These are phyloP conservation scores for Penicillium nordicum DNA, from an alignment of 2,329 filamentous ascomycete genomes.

Conservation along the genomic window DNA sequence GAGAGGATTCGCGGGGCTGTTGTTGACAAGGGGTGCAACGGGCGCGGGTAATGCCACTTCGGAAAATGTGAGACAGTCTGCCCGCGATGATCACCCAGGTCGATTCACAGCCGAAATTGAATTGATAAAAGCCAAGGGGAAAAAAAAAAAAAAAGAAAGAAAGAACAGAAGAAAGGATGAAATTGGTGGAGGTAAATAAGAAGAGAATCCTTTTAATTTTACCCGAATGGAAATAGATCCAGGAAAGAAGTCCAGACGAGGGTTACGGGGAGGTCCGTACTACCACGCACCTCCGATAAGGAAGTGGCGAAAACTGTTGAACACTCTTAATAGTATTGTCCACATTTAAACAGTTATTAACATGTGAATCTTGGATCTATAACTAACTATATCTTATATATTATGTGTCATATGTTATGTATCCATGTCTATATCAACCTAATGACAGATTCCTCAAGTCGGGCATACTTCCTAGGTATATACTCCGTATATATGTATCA, in stretches of 20 bases:
- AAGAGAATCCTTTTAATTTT: not conserved
- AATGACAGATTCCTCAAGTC: not conserved
- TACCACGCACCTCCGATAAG: constrained; percentile 4
- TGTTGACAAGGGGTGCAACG: constrained; percentile 26
- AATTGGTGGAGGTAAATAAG: not conserved
- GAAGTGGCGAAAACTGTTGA: not conserved
- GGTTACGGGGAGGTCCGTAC: not conserved
- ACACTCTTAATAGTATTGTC: not conserved
- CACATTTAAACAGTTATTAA: not conserved
- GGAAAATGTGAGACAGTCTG: constrained; percentile 23
- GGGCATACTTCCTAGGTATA: not conserved
- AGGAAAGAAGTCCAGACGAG: not conserved
- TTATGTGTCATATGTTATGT: not conserved
- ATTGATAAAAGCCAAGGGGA: not conserved
- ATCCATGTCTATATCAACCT: not conserved
- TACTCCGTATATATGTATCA: not conserved
- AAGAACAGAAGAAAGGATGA: not conserved
- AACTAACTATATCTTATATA: not conserved
- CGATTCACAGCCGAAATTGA: not conserved
- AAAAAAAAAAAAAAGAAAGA: not conserved
- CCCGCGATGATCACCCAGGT: constrained; percentile 3
- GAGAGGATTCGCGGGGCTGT: constrained; percentile 27
- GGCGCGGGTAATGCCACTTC: constrained; percentile 24
- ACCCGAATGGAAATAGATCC: not conserved
- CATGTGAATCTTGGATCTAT: not conserved